Conservation (phyloP, 1,284 basidiomycete species). For the Prillingera fragicola region DNA sequence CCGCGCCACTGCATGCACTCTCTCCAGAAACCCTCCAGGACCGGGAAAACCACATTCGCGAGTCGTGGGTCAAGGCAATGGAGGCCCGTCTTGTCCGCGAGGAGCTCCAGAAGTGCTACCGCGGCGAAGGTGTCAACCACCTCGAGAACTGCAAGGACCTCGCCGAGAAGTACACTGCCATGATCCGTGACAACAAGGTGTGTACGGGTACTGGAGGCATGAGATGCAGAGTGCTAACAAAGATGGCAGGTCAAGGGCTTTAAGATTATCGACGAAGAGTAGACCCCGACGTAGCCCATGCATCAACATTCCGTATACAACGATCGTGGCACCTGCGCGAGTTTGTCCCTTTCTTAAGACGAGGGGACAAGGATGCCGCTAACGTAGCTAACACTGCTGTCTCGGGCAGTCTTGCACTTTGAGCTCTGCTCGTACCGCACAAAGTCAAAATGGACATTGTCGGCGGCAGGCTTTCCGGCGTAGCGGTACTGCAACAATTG, state of each 20-base stretch:
- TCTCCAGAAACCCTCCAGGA: slow-evolving; percentile 52
- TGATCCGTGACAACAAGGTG: slow-evolving; percentile 82
- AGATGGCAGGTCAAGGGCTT: slow-evolving; percentile 55
- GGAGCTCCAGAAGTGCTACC: slow-evolving; percentile 87
- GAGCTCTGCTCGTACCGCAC: slow-evolving; percentile 90
- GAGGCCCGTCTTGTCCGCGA: slow-evolving; percentile 83
- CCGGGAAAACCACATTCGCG: slow-evolving; percentile 75
- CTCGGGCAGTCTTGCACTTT: slow-evolving; percentile 59
- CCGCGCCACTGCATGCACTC: too few relatives aligned
- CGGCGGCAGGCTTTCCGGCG: slow-evolving; percentile 44
- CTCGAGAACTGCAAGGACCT: slow-evolving; percentile 83
- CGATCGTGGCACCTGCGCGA: background rate
- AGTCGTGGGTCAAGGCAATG: slow-evolving; percentile 93
- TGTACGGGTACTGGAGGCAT: slow-evolving; percentile 40
- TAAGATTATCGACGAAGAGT: slow-evolving; percentile 52
- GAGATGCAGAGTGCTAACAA: slow-evolving; percentile 1
- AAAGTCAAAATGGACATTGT: slow-evolving; percentile 54
- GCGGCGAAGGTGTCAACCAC: slow-evolving; percentile 84
- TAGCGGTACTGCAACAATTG: slow-evolving; percentile 66
- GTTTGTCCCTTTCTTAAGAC: slow-evolving; percentile 1
- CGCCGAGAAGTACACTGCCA: slow-evolving; percentile 73
- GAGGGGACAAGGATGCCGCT: slow-evolving; percentile 54
- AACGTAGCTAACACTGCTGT: slow-evolving; percentile 93
- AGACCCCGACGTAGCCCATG: slow-evolving; percentile 15
- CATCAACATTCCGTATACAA: slow-evolving; percentile 11